These are phyloP conservation scores for Solanum sitiens DNA, from an alignment of 257 asterid species.

Conservation along the genomic window DNA sequence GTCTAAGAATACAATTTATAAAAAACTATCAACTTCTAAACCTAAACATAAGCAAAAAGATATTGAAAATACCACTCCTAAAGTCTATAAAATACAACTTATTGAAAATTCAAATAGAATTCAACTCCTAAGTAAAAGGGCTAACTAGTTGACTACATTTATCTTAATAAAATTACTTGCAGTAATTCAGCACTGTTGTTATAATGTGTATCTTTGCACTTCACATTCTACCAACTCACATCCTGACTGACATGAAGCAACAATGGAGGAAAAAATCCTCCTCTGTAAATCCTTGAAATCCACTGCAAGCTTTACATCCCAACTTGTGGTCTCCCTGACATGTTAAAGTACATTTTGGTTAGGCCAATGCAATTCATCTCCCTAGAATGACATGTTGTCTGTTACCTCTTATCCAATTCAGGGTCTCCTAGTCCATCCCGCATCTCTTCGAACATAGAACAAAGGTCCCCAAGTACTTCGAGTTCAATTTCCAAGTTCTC, in stretches of 20 bases:
- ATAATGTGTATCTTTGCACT: constrained; percentile 11
- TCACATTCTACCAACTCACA: constrained; percentile 45
- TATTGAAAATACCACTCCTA: not conserved
- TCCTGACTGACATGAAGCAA: constrained; percentile 56
- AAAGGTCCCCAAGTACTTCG: constrained; percentile 43
- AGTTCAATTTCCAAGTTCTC: constrained; percentile 57
- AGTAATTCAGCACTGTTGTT: not conserved
- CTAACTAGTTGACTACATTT: not conserved
- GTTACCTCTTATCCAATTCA: constrained; percentile 45
- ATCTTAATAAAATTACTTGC: not conserved
- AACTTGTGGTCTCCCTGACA: constrained; percentile 34
- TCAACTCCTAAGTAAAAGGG: not conserved
- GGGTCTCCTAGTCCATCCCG: constrained; percentile 44
- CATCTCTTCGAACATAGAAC: constrained; percentile 55
- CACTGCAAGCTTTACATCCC: constrained; percentile 78
- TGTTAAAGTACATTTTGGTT: not conserved
- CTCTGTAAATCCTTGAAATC: constrained; percentile 51
- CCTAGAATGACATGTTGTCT: not conserved
- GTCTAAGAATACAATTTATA: too few relatives aligned
- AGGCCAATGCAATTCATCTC: not conserved
- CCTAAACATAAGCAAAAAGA: not conserved
- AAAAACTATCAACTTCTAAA: not conserved
- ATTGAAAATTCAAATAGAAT: not conserved
- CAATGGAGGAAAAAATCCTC: constrained; percentile 54
- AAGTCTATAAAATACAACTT: not conserved